Conservation (phyloP, 2,329 filamentous ascomycete genomes). For the Orbilia ellipsospora region DNA sequence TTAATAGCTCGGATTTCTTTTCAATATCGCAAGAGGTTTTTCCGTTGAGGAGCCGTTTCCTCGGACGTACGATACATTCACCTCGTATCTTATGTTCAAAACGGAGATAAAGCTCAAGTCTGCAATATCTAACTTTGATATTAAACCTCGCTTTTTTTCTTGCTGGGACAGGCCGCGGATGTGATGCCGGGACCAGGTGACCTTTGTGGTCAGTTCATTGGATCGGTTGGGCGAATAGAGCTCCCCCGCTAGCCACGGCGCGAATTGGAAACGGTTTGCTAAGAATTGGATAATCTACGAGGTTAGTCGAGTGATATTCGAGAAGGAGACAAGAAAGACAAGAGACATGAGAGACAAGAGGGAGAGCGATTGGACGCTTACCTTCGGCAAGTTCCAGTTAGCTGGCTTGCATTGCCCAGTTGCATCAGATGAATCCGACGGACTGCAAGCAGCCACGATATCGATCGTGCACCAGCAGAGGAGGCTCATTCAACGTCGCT, state of each 20-base stretch:
- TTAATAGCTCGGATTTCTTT: too few species aligned
- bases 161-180: too few species aligned
- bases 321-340: constrained; percentile 7
- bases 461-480: too few species aligned
- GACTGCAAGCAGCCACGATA: too few species aligned
- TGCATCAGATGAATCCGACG: too few species aligned
- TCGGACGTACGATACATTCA: not conserved
- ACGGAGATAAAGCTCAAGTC: constrained; percentile 27
- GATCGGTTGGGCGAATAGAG: constrained; percentile 15
- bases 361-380: constrained; percentile 19
- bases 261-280: constrained; percentile 36
- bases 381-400: constrained; percentile 40
- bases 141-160: too few species aligned
- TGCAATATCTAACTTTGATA: too few species aligned
- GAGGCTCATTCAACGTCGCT: too few species aligned
- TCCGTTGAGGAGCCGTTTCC: not conserved
- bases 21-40: too few species aligned
- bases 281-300: constrained; percentile 45
- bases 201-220: constrained; percentile 5
- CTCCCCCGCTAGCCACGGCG: constrained; percentile 20
- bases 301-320: constrained; percentile 22
- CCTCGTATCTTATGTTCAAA: not conserved
- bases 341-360: constrained; percentile 9
- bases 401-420: too few species aligned
- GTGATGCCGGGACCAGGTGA: constrained; percentile 26